phyloP scores from a whole-genome alignment of 2,329 filamentous ascomycete species.

The Magnaporthales sp. region DNA sequence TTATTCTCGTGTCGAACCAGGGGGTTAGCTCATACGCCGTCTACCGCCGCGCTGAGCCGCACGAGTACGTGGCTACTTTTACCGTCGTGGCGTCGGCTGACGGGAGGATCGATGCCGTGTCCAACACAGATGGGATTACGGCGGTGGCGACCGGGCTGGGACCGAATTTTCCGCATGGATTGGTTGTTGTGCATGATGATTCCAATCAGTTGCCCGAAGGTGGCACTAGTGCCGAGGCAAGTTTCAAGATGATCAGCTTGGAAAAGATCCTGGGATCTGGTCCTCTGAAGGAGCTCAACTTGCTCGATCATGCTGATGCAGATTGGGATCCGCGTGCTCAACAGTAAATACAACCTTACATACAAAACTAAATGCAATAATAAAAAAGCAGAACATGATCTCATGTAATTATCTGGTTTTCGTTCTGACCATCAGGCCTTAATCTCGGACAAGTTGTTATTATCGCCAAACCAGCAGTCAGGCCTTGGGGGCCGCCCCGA shows the following conservation, averaged over 20 bases:
- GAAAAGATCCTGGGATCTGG: constrained; percentile 27
- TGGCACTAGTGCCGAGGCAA: constrained; percentile 34
- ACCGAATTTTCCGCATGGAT: constrained; percentile 28
- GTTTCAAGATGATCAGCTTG: constrained; percentile 39
- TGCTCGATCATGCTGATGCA: constrained; percentile 25
- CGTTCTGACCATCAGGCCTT: no score
- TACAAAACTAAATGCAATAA: no score
- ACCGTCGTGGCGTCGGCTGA: constrained; percentile 32
- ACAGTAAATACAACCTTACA: neutral
- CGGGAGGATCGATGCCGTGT: constrained; percentile 37
- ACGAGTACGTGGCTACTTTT: constrained; percentile 40
- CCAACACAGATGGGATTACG: constrained; percentile 43
- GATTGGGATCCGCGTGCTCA: constrained; percentile 27
- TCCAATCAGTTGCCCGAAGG: constrained; percentile 39
- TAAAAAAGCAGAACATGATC: neutral
- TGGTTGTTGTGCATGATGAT: constrained; percentile 45
- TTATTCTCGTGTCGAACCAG: constrained; percentile 42
- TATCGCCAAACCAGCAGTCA: no score
- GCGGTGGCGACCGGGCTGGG: constrained; percentile 36
- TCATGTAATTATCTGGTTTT: no score
- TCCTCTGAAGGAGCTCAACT: constrained; percentile 14
- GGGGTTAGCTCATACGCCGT: constrained; percentile 44
- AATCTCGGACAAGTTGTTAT: no score
- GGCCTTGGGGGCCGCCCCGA: no score
- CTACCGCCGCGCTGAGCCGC: constrained; percentile 37